Conservation (phyloP, 1,284 basidiomycete genomes). For the Xerocomus amazonicus region DNA sequence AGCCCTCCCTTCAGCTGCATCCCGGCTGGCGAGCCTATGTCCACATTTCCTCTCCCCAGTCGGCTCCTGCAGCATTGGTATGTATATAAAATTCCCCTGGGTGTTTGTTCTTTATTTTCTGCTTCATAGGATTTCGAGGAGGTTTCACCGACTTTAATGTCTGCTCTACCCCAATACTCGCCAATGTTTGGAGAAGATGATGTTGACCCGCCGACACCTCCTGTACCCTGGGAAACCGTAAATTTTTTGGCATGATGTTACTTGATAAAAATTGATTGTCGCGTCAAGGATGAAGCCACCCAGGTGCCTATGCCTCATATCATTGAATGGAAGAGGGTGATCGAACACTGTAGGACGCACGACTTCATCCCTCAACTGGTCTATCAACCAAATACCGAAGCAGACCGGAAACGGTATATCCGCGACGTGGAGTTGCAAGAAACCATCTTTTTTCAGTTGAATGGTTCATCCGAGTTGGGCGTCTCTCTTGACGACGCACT, state of each 20-base stretch:
- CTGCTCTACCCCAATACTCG: conserved; percentile 15
- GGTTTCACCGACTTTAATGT: conserved; percentile 1
- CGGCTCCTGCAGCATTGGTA: conserved; percentile 3
- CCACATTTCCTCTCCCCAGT: conserved; percentile 6
- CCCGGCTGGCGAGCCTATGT: conserved; percentile 1
- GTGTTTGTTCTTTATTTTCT: not conserved
- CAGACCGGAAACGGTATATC: conserved; percentile 69
- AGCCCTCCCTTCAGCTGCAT: conserved; percentile 10
- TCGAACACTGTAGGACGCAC: conserved; percentile 30
- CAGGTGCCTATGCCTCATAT: conserved; percentile 26
- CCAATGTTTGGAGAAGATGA: conserved; percentile 4
- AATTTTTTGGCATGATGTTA: not conserved
- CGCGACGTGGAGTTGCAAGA: conserved; percentile 58
- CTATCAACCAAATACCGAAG: conserved; percentile 71
- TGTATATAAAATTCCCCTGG: not conserved
- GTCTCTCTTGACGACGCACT: conserved; percentile 55
- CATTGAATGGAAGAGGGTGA: conserved; percentile 25
- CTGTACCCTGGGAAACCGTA: conserved; percentile 13
- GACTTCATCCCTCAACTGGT: conserved; percentile 61
- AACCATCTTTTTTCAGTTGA: conserved; percentile 59
- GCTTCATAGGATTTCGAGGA: conserved; percentile 12
- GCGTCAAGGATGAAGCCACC: conserved; percentile 21
- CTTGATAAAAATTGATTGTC: conserved; percentile 6
- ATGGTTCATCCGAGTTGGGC: conserved; percentile 50
- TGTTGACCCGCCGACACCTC: not conserved